Evolutionary conservation across 225 moss, liverwort and hornwort genomes (phyloP).

Genomic region (Physcomitrium patens): DNA sequence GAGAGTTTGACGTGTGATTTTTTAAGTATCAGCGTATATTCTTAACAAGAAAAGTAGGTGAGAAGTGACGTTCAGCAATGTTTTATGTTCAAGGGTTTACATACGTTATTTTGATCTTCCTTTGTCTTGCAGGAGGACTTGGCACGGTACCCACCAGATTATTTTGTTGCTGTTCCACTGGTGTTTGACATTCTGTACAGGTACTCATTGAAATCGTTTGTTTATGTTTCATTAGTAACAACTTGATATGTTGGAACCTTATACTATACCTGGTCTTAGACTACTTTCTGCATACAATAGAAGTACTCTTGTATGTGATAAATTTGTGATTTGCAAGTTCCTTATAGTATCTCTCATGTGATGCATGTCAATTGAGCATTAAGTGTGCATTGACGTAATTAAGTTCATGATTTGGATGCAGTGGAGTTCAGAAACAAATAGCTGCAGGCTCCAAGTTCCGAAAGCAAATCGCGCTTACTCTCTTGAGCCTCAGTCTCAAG

Average conservation of each 20-base stretch:
- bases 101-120: constrained; percentile 5
- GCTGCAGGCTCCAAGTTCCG: constrained; percentile 61
- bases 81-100: constrained; percentile 6
- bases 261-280: not conserved
- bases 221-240: constrained; percentile 1
- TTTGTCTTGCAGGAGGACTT: constrained; percentile 64
- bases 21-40: too few relatives aligned
- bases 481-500: constrained; percentile 64
- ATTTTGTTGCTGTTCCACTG: constrained; percentile 77
- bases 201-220: constrained; percentile 34
- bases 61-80: not conserved
- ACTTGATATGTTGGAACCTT: not conserved
- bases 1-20: too few relatives aligned
- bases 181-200: constrained; percentile 83
- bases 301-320: not conserved
- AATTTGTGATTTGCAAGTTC: not conserved
- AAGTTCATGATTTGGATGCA: constrained; percentile 34
- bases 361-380: not conserved
- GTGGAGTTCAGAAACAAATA: constrained; percentile 77
- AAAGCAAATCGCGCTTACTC: constrained; percentile 56
- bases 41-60: not conserved
- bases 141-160: constrained; percentile 69
- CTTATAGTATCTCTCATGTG: not conserved
- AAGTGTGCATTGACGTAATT: constrained; percentile 11
- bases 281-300: not conserved